A percentile compares a stretch with the other conserved stretches of the same genome.
These are phyloP conservation scores for Saururus chinensis DNA, from an alignment of 164 flowering plant species.

Conservation along the genomic window DNA sequence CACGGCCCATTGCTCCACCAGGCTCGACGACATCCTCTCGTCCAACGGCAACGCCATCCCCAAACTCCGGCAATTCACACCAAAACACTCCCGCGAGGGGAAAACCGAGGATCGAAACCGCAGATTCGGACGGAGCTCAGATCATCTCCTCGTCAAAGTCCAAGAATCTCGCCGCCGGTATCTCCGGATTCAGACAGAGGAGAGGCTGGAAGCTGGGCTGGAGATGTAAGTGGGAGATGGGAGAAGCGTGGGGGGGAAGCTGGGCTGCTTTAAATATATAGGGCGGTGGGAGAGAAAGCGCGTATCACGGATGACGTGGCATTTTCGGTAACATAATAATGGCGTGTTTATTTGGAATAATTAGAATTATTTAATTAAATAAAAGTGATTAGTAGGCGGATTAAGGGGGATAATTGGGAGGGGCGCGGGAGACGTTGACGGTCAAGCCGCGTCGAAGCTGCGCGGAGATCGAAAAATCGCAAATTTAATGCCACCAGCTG, in stretches of 20 bases:
- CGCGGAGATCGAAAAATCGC: too few species aligned
- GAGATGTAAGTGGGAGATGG: slow-evolving; percentile 3
- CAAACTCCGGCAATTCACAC: too few species aligned
- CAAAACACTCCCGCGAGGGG: background rate
- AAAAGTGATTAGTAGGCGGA: background rate
- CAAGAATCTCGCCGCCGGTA: too few species aligned
- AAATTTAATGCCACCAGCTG: too few species aligned
- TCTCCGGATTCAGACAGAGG: too few species aligned
- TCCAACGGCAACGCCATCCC: background rate
- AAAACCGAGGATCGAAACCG: background rate
- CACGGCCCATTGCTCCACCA: slow-evolving; percentile 37
- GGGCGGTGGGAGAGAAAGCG: slow-evolving; percentile 47
- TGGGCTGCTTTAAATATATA: slow-evolving; percentile 21
- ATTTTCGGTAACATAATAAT: too few species aligned
- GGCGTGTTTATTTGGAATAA: too few species aligned
- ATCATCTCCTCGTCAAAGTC: too few species aligned
- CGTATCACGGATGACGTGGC: slow-evolving; percentile 59
- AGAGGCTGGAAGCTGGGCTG: too few species aligned
- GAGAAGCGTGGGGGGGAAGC: background rate
- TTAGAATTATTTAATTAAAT: too few species aligned
- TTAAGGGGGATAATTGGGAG: background rate
- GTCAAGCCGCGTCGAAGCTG: slow-evolving; percentile 24
- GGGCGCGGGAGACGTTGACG: slow-evolving; percentile 12
- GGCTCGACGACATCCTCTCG: slow-evolving; percentile 23
- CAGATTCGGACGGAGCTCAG: background rate